Conservation (phyloP, 106 monocot genomes). For the Gastrodia elata region DNA sequence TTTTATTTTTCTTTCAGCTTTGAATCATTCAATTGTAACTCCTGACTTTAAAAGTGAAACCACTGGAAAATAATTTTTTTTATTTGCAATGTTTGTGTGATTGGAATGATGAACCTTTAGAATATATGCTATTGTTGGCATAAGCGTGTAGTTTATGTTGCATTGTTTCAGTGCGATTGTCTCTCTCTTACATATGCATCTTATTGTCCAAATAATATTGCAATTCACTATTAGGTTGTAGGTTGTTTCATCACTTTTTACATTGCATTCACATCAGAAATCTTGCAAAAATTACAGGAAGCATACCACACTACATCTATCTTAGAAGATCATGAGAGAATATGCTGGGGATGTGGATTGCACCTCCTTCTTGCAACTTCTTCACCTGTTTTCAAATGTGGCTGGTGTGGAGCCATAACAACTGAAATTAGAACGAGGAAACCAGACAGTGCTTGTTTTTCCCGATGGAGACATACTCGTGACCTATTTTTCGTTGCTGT, state of each 20-base stretch:
- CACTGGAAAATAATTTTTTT: too few species aligned
- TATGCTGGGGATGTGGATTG: conserved; percentile 89
- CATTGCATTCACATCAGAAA: not conserved
- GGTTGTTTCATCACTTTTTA: not conserved
- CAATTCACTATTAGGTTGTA: not conserved
- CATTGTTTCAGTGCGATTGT: not conserved
- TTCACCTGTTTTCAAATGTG: conserved; percentile 78
- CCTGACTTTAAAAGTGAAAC: not conserved
- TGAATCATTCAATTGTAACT: not conserved
- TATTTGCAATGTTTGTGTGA: not conserved
- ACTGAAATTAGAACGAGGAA: conserved; percentile 33
- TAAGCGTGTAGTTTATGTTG: not conserved
- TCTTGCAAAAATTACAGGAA: conserved; percentile 26
- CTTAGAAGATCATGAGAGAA: conserved; percentile 32
- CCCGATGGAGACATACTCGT: conserved; percentile 52
- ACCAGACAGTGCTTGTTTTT: conserved; percentile 61
- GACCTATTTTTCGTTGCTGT: conserved; percentile 58
- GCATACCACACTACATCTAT: conserved; percentile 27
- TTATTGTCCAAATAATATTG: not conserved
- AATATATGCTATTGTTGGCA: not conserved
- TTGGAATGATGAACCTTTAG: not conserved
- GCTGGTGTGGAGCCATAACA: conserved; percentile 95
- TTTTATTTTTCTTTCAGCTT: not conserved
- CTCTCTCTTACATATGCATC: not conserved
- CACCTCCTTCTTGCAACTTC: conserved; percentile 55